phyloP scores from a whole-genome alignment of 768 basidiomycete species.

The Termitomyces eurrhizus region DNA sequence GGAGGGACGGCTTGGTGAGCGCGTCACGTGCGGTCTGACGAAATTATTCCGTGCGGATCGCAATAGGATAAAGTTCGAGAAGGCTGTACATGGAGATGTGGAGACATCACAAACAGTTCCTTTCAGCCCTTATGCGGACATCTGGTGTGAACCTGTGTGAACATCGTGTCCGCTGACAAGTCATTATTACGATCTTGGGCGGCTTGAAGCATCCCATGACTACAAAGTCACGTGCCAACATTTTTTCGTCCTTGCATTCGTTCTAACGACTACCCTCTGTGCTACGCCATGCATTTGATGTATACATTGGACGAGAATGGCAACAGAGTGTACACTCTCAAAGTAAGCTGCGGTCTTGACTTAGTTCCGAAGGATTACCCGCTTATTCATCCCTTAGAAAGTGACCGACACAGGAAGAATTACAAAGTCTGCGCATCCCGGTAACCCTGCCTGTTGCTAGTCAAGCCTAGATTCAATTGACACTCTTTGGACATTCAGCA shows the following conservation, averaged over 20 bases:
- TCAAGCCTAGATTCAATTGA: slow-evolving; percentile 5
- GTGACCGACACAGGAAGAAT: slow-evolving; percentile 72
- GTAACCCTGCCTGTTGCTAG: slow-evolving; percentile 38
- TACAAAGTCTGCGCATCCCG: slow-evolving; percentile 96
- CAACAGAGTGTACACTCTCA: slow-evolving; percentile 88
- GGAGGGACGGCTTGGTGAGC: slow-evolving; percentile 14
- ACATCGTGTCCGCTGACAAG: too few relatives aligned
- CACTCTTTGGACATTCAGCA: slow-evolving; percentile 43
- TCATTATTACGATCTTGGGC: too few relatives aligned
- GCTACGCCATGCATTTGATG: slow-evolving; percentile 91
- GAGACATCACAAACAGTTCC: not conserved
- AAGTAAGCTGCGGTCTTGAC: slow-evolving; percentile 45
- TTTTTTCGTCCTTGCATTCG: not conserved
- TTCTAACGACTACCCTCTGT: not conserved
- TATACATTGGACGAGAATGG: slow-evolving; percentile 78
- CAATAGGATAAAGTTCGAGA: too few relatives aligned
- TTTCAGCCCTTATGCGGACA: too few relatives aligned
- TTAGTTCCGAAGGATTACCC: not conserved
- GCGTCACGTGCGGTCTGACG: slow-evolving; percentile 15
- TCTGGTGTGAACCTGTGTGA: too few relatives aligned
- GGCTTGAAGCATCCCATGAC: too few relatives aligned
- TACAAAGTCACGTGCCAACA: slow-evolving; percentile 7
- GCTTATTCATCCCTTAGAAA: slow-evolving; percentile 56
- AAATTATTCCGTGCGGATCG: not conserved
- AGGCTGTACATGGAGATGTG: not conserved